Percentiles rank a stretch among this genome's conserved stretches.
Evolutionary conservation across 345 rosid genomes (phyloP).

Genomic region (Noccaea bulbosa): DNA sequence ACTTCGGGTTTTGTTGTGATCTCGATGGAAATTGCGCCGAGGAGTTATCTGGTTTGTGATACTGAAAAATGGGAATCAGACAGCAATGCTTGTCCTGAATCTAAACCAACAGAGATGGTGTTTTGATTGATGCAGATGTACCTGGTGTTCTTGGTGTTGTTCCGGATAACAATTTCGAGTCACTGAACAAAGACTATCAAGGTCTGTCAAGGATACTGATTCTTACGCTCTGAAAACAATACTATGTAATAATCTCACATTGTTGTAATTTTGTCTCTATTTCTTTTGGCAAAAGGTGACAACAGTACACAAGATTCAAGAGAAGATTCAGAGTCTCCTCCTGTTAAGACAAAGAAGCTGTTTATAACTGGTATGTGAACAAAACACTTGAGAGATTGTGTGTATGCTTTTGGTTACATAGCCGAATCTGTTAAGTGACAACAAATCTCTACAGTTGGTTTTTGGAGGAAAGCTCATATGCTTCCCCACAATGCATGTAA

Average conservation of each 20-base stretch:
- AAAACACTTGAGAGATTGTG: slow-evolving; percentile 9
- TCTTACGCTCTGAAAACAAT: neutral
- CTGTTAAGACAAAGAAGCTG: slow-evolving; percentile 75
- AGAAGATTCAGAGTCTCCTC: slow-evolving; percentile 45
- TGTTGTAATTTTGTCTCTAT: slow-evolving; percentile 22
- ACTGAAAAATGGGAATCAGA: neutral
- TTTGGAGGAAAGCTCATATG: neutral
- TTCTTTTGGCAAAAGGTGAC: slow-evolving; percentile 17
- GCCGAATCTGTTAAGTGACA: slow-evolving; percentile 8
- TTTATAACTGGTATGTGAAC: slow-evolving; percentile 78
- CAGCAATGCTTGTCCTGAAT: slow-evolving; percentile 25
- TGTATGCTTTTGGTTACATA: neutral
- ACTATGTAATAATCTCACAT: neutral
- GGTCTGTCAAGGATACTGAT: slow-evolving; percentile 49
- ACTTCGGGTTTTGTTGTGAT: slow-evolving; percentile 83
- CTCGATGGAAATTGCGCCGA: slow-evolving; percentile 72
- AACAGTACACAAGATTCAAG: slow-evolving; percentile 14
- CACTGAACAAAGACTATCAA: slow-evolving; percentile 71
- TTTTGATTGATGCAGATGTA: slow-evolving; percentile 56
- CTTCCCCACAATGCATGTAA: slow-evolving; percentile 13
- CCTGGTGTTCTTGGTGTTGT: slow-evolving; percentile 89
- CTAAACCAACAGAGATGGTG: neutral
- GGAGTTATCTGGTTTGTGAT: slow-evolving; percentile 70
- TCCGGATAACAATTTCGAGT: slow-evolving; percentile 64
- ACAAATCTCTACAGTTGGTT: neutral